Conservation (phyloP, 2,329 filamentous ascomycete genomes). For the Colletotrichum tamarilloi region DNA sequence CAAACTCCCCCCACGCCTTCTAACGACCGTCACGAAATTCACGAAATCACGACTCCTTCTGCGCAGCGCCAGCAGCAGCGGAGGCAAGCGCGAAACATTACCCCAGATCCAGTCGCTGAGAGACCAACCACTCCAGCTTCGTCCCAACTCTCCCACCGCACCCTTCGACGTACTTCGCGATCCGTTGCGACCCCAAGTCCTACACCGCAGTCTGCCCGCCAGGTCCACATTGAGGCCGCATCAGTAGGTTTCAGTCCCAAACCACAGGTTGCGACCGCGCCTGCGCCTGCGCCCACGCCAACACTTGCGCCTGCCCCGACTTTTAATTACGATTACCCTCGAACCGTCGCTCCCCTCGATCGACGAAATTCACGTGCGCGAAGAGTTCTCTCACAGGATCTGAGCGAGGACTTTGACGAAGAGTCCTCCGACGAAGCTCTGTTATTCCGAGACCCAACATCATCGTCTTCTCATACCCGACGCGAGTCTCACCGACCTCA, state of each 20-base stretch:
- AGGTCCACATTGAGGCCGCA: constrained; percentile 58
- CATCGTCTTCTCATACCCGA: constrained; percentile 45
- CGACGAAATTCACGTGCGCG: constrained; percentile 39
- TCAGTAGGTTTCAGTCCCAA: constrained; percentile 60
- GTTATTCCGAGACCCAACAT: constrained; percentile 37
- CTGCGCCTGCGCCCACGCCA: constrained; percentile 39
- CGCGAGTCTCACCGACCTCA: constrained; percentile 56
- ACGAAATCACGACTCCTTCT: constrained; percentile 56
- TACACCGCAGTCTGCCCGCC: constrained; percentile 48
- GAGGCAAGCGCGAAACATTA: constrained; percentile 50
- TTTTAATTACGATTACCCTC: constrained; percentile 32
- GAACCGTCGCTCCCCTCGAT: constrained; percentile 40
- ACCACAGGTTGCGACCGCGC: constrained; percentile 49
- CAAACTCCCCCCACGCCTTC: constrained; percentile 49
- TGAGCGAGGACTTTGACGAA: constrained; percentile 58
- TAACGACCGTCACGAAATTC: constrained; percentile 67
- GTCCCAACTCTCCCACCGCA: constrained; percentile 57
- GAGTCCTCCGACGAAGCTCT: constrained; percentile 47
- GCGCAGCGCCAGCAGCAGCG: constrained; percentile 54
- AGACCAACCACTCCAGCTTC: constrained; percentile 56
- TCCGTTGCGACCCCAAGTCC: constrained; percentile 59
- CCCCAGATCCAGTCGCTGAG: constrained; percentile 52
- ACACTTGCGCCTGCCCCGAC: constrained; percentile 30
- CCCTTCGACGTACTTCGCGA: constrained; percentile 63
- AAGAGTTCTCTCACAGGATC: constrained; percentile 59